Evolutionary conservation across 257 asterid genomes (phyloP).

Genomic region (Solanum commersonii): DNA sequence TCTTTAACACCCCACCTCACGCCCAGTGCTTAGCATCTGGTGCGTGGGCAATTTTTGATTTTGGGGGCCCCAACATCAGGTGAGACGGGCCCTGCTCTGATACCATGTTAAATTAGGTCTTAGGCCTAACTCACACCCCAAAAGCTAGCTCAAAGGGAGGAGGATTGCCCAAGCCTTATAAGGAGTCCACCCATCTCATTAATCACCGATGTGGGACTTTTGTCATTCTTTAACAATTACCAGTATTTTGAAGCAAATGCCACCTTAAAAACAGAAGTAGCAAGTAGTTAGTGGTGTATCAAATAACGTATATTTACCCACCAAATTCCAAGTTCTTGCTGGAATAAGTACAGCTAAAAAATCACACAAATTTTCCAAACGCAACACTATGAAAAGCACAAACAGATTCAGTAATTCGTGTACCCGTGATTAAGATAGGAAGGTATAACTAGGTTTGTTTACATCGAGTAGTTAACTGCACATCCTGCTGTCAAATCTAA

Average conservation of each 20-base stretch:
- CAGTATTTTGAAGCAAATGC: background rate
- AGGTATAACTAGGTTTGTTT: background rate
- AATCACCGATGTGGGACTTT: too few species aligned
- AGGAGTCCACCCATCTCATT: too few species aligned
- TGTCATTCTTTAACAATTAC: too few species aligned
- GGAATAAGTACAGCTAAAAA: background rate
- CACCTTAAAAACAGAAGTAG: background rate
- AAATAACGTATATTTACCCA: background rate
- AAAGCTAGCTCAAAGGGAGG: too few species aligned
- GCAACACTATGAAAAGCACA: background rate
- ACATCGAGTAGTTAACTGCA: background rate
- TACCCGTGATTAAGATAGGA: background rate
- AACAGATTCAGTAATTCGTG: background rate
- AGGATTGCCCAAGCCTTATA: too few species aligned
- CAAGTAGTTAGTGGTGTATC: background rate
- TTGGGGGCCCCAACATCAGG: too few species aligned
- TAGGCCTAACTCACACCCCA: too few species aligned
- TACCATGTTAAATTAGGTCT: too few species aligned
- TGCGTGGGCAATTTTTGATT: too few species aligned
- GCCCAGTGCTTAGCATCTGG: too few species aligned
- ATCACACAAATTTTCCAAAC: background rate
- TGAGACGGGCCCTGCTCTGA: too few species aligned
- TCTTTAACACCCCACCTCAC: too few species aligned
- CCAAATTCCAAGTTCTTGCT: background rate
- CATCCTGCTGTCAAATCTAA: background rate